Evolutionary conservation across 2,329 filamentous ascomycete genomes (phyloP), one percentile per base, ranked within the genome.

Genomic region (Myriosclerotinia scirpicola): DNA sequence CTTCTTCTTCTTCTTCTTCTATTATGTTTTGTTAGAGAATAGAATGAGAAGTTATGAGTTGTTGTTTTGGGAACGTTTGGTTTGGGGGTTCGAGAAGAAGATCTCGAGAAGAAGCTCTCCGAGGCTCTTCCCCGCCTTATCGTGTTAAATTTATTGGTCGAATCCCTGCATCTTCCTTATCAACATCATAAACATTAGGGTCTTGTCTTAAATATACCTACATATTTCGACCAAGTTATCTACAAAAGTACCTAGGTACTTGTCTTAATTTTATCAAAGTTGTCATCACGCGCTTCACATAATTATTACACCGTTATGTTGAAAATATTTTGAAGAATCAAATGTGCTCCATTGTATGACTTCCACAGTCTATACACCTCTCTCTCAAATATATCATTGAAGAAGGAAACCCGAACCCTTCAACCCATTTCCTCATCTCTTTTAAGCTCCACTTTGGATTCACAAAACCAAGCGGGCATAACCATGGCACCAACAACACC

Each of bases 401-500:
- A 26, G 14, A 14, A 15, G 5, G 42, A 44, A 17, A 14, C 42
- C 42, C 30, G 12, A 17, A 59, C 1, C 17, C 4, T 22, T 5
- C 30, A 60, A 11, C 7, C 5, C n/a, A 11, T 38, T 64, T 58
- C 46, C 15, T 58, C 26, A 34, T 34, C 30, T 34, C 15, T n/a
- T 22, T 7, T 38, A 44, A 44, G 46, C 58, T 22, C 46, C 63
- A 65, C 42, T 52, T 59, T n/a, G 14, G 17, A 44, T 46, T 42
- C 34, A 54, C 48, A 69, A 68, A 34, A 70, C 68, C 58, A 67
- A 68, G 66, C 71, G 67, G 67, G 66, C 50, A 42, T 42, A 52
- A 20, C 58, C 60, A 67, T 65, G 58, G 58, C 67, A 66, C 48
- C 68, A 65, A 69, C 65, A 17, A 72, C 69, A 54, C 64, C 72